Evolutionary conservation across 805 yeast genomes (phyloP).

Genomic region (Candida orba): DNA sequence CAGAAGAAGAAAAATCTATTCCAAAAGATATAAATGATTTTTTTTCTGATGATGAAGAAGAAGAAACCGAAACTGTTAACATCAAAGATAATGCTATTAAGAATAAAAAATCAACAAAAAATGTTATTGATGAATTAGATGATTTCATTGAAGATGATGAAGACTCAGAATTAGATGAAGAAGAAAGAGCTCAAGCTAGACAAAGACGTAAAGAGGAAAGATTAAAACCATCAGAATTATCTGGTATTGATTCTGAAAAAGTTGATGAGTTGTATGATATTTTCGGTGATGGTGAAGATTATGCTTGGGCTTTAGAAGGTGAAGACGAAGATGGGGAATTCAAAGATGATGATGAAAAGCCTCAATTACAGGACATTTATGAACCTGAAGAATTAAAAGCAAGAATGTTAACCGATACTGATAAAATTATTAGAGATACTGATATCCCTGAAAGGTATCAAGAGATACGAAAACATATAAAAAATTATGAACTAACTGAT

Average conservation of each 20-base stretch:
- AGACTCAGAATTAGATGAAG: constrained; percentile 79
- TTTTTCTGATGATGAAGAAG: constrained; percentile 35
- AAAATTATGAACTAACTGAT: constrained; percentile 58
- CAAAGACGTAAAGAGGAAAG: constrained; percentile 38
- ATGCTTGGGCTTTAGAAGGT: constrained; percentile 96
- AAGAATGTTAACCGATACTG: constrained; percentile 86
- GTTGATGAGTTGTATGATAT: constrained; percentile 90
- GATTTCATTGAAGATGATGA: constrained; percentile 98
- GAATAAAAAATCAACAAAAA: constrained; percentile 21
- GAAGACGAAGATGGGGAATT: constrained; percentile 50
- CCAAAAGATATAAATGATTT: constrained; percentile 28
- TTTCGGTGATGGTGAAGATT: constrained; percentile 95
- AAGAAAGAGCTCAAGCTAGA: constrained; percentile 43
- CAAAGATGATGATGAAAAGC: constrained; percentile 35
- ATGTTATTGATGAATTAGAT: constrained; percentile 74
- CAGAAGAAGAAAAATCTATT: constrained; percentile 17
- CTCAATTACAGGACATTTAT: constrained; percentile 77
- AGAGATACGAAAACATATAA: constrained; percentile 56
- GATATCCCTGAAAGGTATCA: constrained; percentile 94
- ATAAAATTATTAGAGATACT: constrained; percentile 75
- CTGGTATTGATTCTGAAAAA: constrained; percentile 77
- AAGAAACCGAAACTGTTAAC: constrained; percentile 27
- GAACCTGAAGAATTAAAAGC: constrained; percentile 91
- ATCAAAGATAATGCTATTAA: constrained; percentile 13
- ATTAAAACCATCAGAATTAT: constrained; percentile 48